phyloP scores from a whole-genome alignment of 2,329 filamentous ascomycete species.

The Sporothrix pseudoabietina region DNA sequence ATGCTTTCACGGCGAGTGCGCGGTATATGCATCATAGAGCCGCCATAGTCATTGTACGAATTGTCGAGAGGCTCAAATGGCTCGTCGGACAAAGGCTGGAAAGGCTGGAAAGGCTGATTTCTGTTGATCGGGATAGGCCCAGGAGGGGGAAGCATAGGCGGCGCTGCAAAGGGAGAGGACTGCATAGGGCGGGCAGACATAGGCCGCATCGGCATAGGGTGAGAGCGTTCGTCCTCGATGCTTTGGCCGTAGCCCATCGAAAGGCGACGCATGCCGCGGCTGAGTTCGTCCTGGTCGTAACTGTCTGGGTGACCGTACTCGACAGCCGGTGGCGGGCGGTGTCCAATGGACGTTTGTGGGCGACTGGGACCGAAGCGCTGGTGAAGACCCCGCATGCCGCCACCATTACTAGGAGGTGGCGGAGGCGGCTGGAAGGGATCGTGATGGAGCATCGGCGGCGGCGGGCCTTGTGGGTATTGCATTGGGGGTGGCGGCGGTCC shows the following conservation, averaged over 20 bases:
- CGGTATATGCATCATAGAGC: slow-evolving; percentile 29
- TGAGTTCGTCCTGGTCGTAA: slow-evolving; percentile 46
- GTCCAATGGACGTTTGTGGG: slow-evolving; percentile 47
- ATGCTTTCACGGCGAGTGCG: slow-evolving; percentile 42
- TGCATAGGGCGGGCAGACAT: slow-evolving; percentile 46
- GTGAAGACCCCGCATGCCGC: slow-evolving; percentile 31
- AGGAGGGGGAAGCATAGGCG: slow-evolving; percentile 33
- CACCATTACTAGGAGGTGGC: not conserved
- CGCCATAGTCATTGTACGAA: slow-evolving; percentile 46
- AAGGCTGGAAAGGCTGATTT: not conserved
- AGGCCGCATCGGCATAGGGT: slow-evolving; percentile 51
- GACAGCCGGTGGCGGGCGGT: slow-evolving; percentile 37
- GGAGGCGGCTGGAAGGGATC: not conserved
- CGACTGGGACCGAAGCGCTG: slow-evolving; percentile 37
- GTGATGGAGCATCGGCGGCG: not conserved
- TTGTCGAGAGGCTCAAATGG: slow-evolving; percentile 41
- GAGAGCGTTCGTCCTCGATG: slow-evolving; percentile 48
- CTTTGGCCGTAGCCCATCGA: slow-evolving; percentile 48
- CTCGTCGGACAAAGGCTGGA: slow-evolving; percentile 41
- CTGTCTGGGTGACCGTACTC: slow-evolving; percentile 45
- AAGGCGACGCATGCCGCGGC: slow-evolving; percentile 45
- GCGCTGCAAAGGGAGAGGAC: slow-evolving; percentile 39
- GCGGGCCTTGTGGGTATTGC: not conserved
- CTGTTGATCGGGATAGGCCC: not conserved
- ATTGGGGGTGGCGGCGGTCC: slow-evolving; percentile 17